These are phyloP conservation scores for Nicotiana obtusifolia DNA, from an alignment of 257 asterid genomes.

Conservation along the genomic window DNA sequence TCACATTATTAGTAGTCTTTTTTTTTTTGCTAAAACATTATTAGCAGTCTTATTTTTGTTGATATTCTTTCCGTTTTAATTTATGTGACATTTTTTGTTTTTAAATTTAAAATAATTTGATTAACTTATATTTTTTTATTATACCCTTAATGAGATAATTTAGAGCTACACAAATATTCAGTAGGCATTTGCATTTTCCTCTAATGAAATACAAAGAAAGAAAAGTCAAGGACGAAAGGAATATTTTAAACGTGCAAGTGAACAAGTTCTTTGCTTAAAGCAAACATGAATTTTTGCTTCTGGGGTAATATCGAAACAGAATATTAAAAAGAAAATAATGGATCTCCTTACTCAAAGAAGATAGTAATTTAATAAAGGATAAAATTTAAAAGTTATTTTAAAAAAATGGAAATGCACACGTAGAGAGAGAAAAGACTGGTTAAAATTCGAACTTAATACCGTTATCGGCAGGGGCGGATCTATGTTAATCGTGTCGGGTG, in stretches of 20 bases:
- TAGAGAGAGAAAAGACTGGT: background rate
- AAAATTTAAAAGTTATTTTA: background rate
- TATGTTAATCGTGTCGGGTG: too few relatives aligned
- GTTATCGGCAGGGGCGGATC: too few relatives aligned
- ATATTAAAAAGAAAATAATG: background rate
- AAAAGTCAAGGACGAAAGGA: background rate
- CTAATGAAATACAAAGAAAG: background rate
- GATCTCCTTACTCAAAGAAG: background rate
- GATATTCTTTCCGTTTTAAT: too few relatives aligned
- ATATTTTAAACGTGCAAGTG: background rate
- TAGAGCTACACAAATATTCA: too few relatives aligned
- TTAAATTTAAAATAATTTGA: too few relatives aligned
- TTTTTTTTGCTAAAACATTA: too few relatives aligned
- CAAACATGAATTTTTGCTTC: background rate
- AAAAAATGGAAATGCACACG: background rate
- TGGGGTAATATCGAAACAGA: background rate
- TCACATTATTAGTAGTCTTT: too few relatives aligned
- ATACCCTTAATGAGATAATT: too few relatives aligned
- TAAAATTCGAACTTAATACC: background rate
- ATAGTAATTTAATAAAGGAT: background rate
- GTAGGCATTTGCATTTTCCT: background rate
- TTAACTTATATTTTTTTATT: too few relatives aligned
- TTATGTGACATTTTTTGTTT: too few relatives aligned
- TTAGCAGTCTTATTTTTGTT: too few relatives aligned
- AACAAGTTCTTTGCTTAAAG: background rate